A percentile compares a stretch with the other conserved stretches of the same genome.
phyloP scores from a whole-genome alignment of 805 yeast species.

The Starmerella bacillaris region DNA sequence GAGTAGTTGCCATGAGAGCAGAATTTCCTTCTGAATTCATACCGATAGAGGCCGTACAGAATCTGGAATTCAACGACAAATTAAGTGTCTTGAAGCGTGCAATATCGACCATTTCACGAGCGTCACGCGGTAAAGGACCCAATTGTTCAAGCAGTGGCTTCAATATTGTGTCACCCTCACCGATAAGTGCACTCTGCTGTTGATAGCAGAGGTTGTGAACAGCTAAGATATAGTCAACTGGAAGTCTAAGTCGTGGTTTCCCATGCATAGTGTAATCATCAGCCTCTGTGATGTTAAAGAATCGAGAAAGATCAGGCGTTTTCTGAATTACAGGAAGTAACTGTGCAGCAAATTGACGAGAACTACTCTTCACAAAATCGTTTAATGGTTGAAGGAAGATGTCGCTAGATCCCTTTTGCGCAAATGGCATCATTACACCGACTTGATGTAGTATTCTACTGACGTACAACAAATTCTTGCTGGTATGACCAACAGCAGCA shows the following conservation, averaged over 20 bases:
- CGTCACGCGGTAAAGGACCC: slow-evolving; percentile 28
- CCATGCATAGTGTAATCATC: slow-evolving; percentile 48
- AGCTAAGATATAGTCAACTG: slow-evolving; percentile 23
- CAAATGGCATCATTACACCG: slow-evolving; percentile 49
- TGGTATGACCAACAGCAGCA: slow-evolving; percentile 23
- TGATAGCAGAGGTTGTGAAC: slow-evolving; percentile 25
- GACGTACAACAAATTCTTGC: slow-evolving; percentile 39
- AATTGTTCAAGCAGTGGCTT: slow-evolving; percentile 27
- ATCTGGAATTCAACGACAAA: slow-evolving; percentile 41
- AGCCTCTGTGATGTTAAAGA: slow-evolving; percentile 39
- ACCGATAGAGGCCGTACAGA: slow-evolving; percentile 21
- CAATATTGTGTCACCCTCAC: slow-evolving; percentile 35
- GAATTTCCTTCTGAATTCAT: slow-evolving; percentile 21
- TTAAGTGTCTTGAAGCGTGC: slow-evolving; percentile 37
- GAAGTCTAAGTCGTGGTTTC: slow-evolving; percentile 25
- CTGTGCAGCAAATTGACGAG: slow-evolving; percentile 30
- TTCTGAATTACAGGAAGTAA: slow-evolving; percentile 32
- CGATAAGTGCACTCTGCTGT: slow-evolving; percentile 16
- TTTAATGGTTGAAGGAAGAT: slow-evolving; percentile 64
- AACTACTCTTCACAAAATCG: slow-evolving; percentile 42
- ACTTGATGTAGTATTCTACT: slow-evolving; percentile 46
- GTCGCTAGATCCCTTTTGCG: slow-evolving; percentile 28
- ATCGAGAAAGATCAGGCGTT: slow-evolving; percentile 38
- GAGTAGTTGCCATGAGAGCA: slow-evolving; percentile 27
- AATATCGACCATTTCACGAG: slow-evolving; percentile 32